phyloP scores from a whole-genome alignment of 202 grass and related monocot species.

The Panicum hallii region DNA sequence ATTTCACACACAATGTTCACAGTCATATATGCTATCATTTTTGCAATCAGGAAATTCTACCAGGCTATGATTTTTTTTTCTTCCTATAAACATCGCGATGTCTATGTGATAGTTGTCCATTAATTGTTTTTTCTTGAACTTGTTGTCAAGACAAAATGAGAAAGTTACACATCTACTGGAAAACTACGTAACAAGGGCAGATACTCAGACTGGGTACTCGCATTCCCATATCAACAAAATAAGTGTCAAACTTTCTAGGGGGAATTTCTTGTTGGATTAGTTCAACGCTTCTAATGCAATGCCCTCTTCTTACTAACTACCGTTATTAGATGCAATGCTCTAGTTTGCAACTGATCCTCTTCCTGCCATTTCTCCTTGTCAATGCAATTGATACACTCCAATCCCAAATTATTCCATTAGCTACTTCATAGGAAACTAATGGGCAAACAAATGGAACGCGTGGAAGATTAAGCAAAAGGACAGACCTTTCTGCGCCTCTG shows the following conservation, averaged over 20 bases:
- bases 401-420: background rate
- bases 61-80: background rate
- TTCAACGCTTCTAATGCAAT: background rate
- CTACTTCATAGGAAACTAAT: slow-evolving; percentile 26
- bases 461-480: slow-evolving; percentile 5
- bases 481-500: slow-evolving; percentile 51
- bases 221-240: background rate
- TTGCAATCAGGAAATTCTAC: background rate
- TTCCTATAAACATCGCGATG: background rate
- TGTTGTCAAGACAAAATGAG: background rate
- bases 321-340: background rate
- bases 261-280: background rate
- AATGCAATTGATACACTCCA: background rate
- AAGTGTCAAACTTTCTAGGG: background rate
- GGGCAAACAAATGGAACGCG: background rate
- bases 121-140: background rate
- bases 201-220: background rate
- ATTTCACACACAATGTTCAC: background rate
- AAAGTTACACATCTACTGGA: background rate
- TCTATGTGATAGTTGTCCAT: background rate
- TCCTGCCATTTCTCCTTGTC: background rate
- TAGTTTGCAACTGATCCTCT: background rate
- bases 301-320: background rate
- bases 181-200: background rate
- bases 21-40: background rate